Conservation (phyloP, 805 yeast genomes). For the Candida glaebosa region DNA sequence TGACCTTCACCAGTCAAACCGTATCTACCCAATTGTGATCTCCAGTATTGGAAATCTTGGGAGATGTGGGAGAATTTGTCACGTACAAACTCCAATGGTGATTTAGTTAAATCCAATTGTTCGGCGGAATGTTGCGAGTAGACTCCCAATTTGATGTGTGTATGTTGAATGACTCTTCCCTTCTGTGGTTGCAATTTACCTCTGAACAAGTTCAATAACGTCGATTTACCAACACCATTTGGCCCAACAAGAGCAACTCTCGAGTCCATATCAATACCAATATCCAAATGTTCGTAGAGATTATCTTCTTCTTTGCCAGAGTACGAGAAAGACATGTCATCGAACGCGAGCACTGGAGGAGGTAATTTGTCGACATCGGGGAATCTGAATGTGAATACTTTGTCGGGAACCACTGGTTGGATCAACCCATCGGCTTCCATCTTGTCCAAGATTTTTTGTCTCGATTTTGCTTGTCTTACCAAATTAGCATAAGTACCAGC, state of each 20-base stretch:
- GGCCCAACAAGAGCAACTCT: constrained; percentile 98
- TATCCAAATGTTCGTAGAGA: constrained; percentile 85
- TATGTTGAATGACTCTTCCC: constrained; percentile 96
- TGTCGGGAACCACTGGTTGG: constrained; percentile 88
- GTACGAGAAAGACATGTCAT: constrained; percentile 90
- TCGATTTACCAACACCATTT: constrained; percentile 98
- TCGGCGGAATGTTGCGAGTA: constrained; percentile 99
- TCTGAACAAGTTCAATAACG: constrained; percentile 93
- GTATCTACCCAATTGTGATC: constrained; percentile 95
- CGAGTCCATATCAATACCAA: constrained; percentile 99
- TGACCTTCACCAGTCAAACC: constrained; percentile 99
- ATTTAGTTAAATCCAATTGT: constrained; percentile 92
- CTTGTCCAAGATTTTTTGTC: constrained; percentile 98
- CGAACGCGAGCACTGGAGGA: constrained; percentile 97
- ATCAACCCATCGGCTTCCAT: constrained; percentile 99
- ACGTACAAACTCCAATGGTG: constrained; percentile 95
- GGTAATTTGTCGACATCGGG: constrained; percentile 96
- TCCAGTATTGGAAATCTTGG: constrained; percentile 98
- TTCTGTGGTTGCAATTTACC: constrained; percentile 86
- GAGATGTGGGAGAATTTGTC: constrained; percentile 86
- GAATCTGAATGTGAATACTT: constrained; percentile 90
- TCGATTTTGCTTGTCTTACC: constrained; percentile 97
- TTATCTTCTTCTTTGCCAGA: constrained; percentile 80
- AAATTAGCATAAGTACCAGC: constrained; percentile 99
- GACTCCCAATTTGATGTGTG: constrained; percentile 97